phyloP scores from a whole-genome alignment of 208 protist genomes.

The Trypanosoma grayi region DNA sequence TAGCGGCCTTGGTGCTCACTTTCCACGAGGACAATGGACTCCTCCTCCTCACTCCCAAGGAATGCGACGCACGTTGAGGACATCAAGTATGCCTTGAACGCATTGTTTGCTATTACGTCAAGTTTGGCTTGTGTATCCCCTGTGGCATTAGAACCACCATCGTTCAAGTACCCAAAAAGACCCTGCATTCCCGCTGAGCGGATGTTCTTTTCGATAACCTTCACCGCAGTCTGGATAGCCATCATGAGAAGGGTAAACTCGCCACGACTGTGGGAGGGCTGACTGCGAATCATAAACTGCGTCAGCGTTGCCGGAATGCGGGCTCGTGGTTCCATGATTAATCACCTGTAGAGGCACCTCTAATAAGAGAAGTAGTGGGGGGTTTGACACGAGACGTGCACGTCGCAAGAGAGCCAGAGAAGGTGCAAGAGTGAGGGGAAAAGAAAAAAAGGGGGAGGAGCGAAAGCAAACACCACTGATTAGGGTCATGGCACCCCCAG shows the following conservation, averaged over 20 bases:
- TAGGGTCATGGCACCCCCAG: no score
- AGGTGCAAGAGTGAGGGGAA: no score
- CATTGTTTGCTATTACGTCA: constrained; percentile 85
- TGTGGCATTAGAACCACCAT: constrained; percentile 57
- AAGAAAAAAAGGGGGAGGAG: no score
- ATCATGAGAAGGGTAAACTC: constrained; percentile 91
- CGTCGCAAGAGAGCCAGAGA: constrained; percentile 2
- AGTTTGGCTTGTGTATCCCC: constrained; percentile 86
- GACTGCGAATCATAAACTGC: constrained; percentile 84
- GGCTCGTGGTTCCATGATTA: constrained; percentile 18
- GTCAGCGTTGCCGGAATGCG: constrained; percentile 60
- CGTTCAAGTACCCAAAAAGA: constrained; percentile 72
- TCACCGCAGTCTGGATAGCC: constrained; percentile 86
- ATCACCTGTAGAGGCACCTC: constrained; percentile 5
- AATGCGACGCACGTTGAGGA: constrained; percentile 65
- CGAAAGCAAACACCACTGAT: no score
- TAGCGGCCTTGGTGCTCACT: constrained; percentile 76
- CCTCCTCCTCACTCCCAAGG: constrained; percentile 86
- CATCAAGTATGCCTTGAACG: constrained; percentile 85
- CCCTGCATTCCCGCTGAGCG: constrained; percentile 79
- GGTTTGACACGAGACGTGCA: constrained; percentile 1
- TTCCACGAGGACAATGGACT: constrained; percentile 69
- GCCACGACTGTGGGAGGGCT: constrained; percentile 70
- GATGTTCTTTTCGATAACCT: constrained; percentile 87
- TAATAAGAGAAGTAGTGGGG: constrained; percentile 4